A percentile compares a stretch with the other conserved stretches of the same genome.
phyloP scores from a whole-genome alignment of 2,329 filamentous ascomycete genomes.

The Coleophoma cylindrospora region DNA sequence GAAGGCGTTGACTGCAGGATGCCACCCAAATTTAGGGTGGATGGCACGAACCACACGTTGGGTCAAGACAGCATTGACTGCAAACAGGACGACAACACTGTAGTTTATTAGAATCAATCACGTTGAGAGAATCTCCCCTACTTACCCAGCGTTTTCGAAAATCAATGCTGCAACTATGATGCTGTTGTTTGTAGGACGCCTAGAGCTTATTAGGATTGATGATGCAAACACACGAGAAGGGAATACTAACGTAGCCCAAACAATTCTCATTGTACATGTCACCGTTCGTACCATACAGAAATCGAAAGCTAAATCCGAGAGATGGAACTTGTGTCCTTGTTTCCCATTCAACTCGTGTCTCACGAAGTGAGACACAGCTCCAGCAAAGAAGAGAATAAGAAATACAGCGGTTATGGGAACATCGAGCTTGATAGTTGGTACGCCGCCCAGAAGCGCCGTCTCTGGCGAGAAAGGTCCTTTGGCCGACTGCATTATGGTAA shows the following conservation, averaged over 20 bases:
- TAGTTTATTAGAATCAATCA: background rate
- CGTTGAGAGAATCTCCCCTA: background rate
- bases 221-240: background rate
- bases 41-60: conserved; percentile 70
- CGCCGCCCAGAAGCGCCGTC: conserved; percentile 43
- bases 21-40: conserved; percentile 69
- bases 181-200: conserved; percentile 5
- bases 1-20: conserved; percentile 37
- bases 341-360: conserved; percentile 47
- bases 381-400: conserved; percentile 51
- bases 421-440: conserved; percentile 52
- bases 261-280: conserved; percentile 42
- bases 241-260: conserved; percentile 38
- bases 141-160: conserved; percentile 13
- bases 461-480: conserved; percentile 5
- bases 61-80: conserved; percentile 71
- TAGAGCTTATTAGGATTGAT: background rate
- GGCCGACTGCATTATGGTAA: background rate
- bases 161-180: conserved; percentile 12
- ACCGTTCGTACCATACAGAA: conserved; percentile 51
- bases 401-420: conserved; percentile 60
- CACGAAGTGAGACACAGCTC: conserved; percentile 56
- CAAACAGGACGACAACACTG: conserved; percentile 62
- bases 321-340: conserved; percentile 52
- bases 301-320: conserved; percentile 51